Base-by-base conservation (phyloP, 83 land plant genomes). In the Isoetes engelmannii region DNA sequence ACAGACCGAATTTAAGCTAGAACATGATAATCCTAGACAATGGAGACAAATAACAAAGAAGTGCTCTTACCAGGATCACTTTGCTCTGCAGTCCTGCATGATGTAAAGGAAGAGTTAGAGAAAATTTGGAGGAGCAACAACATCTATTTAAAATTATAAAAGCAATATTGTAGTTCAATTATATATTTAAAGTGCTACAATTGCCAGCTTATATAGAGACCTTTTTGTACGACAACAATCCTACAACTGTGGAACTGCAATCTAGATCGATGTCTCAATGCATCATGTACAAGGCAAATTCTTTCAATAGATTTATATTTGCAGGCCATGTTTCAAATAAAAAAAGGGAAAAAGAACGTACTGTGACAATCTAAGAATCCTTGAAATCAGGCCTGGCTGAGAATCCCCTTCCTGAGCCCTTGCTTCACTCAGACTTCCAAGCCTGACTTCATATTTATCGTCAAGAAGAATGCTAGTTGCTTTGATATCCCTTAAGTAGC, bases 401-500 rank as follows among this genome's bases (percentile, higher is more conserved):
- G 69, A 7, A 57, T 89, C 96, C 17, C 86, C 96, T 54, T 85
- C 97, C 76, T 88, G 92, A 19, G 72, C 65, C 59, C 94, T 84
- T 4, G 80, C 89, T 60, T 91, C 97, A 57, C 87, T 85, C 73
- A 90, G 74, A 74, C 99, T 95, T 50, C 99, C 96, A 44, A 95
- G 79, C 45, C 97, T 65, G 19, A 95, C 99, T 78, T 95, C 99
- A 77, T 86, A 95, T 75, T 91, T 95, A 68, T 95, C 99, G 83
- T 95, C 99, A 61, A 95, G 87, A 50, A 95, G 94, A 50, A 95
- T 88, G 77, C 99, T 95, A 76, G 91, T 95, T 47, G 99, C 93
- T 83, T 91, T 91, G 57, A 95, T 75, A 83, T 95, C 99, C 72
- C 99, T 95, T 18, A 8, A 8, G 8, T 59, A 7, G 12, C 62